Evolutionary conservation across 306 rosid genomes (phyloP).

Genomic region (Clitoria ternatea): DNA sequence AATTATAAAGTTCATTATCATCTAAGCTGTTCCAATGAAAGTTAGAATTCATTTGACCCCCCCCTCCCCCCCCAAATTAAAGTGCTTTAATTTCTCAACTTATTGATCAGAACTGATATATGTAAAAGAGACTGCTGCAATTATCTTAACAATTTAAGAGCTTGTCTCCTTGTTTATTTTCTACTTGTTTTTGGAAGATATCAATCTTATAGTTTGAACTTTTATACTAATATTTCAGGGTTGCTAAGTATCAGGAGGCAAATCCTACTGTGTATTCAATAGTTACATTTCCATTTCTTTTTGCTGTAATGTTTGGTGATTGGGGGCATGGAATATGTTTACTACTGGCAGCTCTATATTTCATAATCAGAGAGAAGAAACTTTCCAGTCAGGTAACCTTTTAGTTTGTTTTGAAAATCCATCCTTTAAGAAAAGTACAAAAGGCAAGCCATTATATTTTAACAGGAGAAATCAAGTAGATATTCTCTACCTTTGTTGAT

Average conservation of each 20-base stretch:
- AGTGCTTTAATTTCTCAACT: not conserved
- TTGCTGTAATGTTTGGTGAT: slow-evolving; percentile 99
- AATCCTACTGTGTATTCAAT: slow-evolving; percentile 90
- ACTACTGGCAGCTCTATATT: slow-evolving; percentile 69
- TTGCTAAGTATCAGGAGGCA: slow-evolving; percentile 97
- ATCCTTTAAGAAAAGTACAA: not conserved
- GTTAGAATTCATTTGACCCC: not conserved
- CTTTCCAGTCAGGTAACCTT: slow-evolving; percentile 76
- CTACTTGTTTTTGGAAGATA: slow-evolving; percentile 1
- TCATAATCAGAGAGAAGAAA: slow-evolving; percentile 71
- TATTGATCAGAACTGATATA: not conserved
- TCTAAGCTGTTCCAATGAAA: not conserved
- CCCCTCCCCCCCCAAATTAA: no score
- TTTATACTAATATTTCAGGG: slow-evolving; percentile 56
- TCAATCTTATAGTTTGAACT: not conserved
- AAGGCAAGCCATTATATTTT: slow-evolving; percentile 12
- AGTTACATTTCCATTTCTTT: slow-evolving; percentile 92
- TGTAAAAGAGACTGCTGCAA: not conserved
- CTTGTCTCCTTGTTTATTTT: not conserved
- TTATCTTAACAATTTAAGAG: not conserved
- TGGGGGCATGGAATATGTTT: slow-evolving; percentile 99
- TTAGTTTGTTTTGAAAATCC: slow-evolving; percentile 4
- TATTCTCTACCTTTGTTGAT: not conserved
- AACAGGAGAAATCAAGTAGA: not conserved
- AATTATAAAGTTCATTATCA: not conserved